Base-by-base conservation (phyloP, 352 stramenopile species). In the Saprolegnia diclina region DNA sequence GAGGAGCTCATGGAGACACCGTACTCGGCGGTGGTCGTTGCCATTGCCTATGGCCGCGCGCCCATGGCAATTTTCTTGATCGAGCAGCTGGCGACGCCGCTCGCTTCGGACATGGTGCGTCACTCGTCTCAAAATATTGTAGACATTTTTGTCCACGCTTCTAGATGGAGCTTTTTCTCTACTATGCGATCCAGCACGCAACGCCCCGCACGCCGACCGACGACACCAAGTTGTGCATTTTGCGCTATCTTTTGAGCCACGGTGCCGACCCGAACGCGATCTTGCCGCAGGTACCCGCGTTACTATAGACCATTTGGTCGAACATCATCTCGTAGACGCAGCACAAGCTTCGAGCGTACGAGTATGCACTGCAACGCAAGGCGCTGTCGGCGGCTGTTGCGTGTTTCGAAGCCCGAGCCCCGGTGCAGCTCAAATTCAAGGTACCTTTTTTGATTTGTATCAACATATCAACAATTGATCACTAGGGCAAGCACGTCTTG, bases 401-500 rank as follows among this genome's bases (percentile, higher is more conserved):
- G 13, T 48, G 42, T 48, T 48, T 48, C 10, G 42, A 48, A n/a
- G 42, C 18, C 42, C 11, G 18, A 4, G 13, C 42, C 42, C 42
- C 42, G 42, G 42, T n/a, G 11, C 13, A 48, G 42, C 42, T 48
- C 18, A 14, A n/a, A 48, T 48, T 48, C 42, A 48, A 48, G 42
- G 42, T 48, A 48, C 42, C 7, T n/a, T 48, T 48, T n/a, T n/a
- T 10, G 18, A 48, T n/a, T 48, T n/a, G 11, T 48, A n/a, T 48
- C 42, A 48, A n/a, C 4, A n/a, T n/a, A n/a, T 48, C 42, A n/a
- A n/a, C n/a, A n/a, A n/a, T n/a, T n/a, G n/a, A n/a, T n/a, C n/a
- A n/a, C n/a, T 48, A 66, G 57, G 42, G 53, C 38, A 66, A 66
- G 26, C 40, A 54, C 18, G 22, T 66, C 1, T 24, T 66, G n/a